phyloP scores from a whole-genome alignment of 495 filamentous ascomycete species.

The Penicillium desertorum region DNA sequence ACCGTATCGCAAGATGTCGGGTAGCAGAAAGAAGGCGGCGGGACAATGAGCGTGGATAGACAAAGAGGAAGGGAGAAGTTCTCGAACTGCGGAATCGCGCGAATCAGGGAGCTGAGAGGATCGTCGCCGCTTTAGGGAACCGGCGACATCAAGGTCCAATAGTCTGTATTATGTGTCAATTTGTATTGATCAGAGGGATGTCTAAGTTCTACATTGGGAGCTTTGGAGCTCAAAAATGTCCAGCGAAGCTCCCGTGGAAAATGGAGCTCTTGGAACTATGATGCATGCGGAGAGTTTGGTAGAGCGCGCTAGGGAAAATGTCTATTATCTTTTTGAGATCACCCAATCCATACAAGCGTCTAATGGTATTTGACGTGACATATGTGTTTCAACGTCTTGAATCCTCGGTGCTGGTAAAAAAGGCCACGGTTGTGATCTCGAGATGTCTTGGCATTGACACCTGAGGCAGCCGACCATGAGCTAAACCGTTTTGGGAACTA shows the following conservation, averaged over 20 bases:
- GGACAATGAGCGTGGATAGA: conserved; percentile 19
- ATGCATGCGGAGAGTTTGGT: conserved; percentile 5
- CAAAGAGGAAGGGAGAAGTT: conserved; percentile 33
- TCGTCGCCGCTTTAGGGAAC: conserved; percentile 17
- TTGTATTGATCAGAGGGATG: not conserved
- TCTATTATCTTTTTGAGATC: not conserved
- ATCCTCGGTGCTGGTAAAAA: not conserved
- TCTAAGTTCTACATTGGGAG: conserved; percentile 6
- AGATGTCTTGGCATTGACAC: conserved; percentile 1
- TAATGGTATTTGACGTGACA: not conserved
- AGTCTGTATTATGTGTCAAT: not conserved
- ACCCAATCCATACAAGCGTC: not conserved
- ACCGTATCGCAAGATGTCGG: conserved; percentile 12
- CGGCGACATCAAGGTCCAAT: conserved; percentile 6
- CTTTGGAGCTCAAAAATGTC: conserved; percentile 3
- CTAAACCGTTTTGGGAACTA: conserved; percentile 4
- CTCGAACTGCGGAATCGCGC: conserved; percentile 30
- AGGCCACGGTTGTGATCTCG: conserved; percentile 8
- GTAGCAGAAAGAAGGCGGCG: conserved; percentile 15
- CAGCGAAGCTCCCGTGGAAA: conserved; percentile 2
- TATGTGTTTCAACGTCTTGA: not conserved
- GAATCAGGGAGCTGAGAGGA: conserved; percentile 18
- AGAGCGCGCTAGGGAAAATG: not conserved
- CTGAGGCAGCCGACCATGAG: not conserved
- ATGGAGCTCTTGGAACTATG: conserved; percentile 6